These are phyloP conservation scores for Didymella exigua DNA, from an alignment of 2,329 filamentous ascomycete genomes.

Conservation along the genomic window DNA sequence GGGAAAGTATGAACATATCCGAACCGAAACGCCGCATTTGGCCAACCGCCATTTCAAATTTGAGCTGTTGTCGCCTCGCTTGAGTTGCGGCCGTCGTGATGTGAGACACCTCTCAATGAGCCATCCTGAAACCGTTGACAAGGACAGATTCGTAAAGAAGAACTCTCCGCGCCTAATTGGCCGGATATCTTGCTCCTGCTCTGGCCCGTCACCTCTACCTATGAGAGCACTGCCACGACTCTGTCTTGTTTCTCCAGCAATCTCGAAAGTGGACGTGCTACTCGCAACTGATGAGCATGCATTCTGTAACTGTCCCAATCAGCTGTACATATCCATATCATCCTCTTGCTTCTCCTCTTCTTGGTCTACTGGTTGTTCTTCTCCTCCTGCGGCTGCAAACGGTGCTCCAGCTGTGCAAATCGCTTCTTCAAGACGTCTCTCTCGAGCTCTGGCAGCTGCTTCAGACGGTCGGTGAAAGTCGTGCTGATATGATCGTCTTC, in stretches of 20 bases:
- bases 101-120: not conserved
- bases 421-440: constrained; percentile 13
- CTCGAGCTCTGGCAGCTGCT: constrained; percentile 24
- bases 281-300: not conserved
- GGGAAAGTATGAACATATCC: not conserved
- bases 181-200: not conserved
- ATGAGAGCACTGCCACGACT: not conserved
- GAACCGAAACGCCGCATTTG: not conserved
- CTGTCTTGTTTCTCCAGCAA: too few species aligned
- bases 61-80: not conserved
- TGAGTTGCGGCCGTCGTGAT: not conserved
- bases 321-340: constrained; percentile 1
- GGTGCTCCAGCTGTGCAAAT: not conserved
- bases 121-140: not conserved
- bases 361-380: too few species aligned
- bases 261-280: not conserved
- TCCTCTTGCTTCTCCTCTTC: too few species aligned
- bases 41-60: not conserved
- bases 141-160: too few species aligned
- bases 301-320: not conserved
- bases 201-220: not conserved
- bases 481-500: constrained; percentile 12
- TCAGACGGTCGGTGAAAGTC: constrained; percentile 16
- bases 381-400: not conserved
- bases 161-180: not conserved